Conservation (phyloP, 2,329 filamentous ascomycete genomes). For the Chaetomium sp. region DNA sequence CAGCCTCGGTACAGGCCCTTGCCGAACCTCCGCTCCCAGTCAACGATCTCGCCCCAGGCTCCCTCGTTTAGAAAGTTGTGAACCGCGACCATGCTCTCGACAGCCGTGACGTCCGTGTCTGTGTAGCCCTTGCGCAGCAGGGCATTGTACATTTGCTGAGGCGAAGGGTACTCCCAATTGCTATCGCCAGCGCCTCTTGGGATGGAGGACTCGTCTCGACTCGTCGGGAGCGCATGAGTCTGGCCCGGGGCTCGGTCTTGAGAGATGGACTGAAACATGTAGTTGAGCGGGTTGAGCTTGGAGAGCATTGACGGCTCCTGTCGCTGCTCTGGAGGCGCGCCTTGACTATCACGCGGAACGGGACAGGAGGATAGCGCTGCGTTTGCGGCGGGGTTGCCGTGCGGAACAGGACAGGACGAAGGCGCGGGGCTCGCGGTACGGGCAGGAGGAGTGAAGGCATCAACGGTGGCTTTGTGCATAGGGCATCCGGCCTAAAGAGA, state of each 20-base stretch:
- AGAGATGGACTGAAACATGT: conserved; percentile 88
- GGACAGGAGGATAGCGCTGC: conserved; percentile 39
- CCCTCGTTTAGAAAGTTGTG: conserved; percentile 99
- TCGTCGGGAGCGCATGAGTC: conserved; percentile 71
- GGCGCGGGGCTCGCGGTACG: conserved; percentile 41
- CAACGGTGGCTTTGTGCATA: conserved; percentile 58
- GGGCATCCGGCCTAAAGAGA: conserved; percentile 53
- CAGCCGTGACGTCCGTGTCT: conserved; percentile 88
- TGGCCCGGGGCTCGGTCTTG: conserved; percentile 77
- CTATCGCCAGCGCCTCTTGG: conserved; percentile 77
- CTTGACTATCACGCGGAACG: conserved; percentile 45
- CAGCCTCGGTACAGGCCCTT: conserved; percentile 72
- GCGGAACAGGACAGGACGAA: conserved; percentile 52
- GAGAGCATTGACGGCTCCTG: conserved; percentile 52
- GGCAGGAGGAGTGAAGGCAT: conserved; percentile 47
- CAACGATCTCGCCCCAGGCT: conserved; percentile 92
- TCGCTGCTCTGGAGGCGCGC: conserved; percentile 35
- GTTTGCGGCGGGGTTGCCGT: conserved; percentile 38
- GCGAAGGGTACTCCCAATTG: conserved; percentile 97
- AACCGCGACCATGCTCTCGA: conserved; percentile 95
- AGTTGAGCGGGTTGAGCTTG: conserved; percentile 75
- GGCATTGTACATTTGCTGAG: conserved; percentile 99
- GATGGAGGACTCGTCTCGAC: conserved; percentile 84
- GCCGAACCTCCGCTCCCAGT: conserved; percentile 87
- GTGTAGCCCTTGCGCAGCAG: conserved; percentile 94